Conservation (phyloP, 2,329 filamentous ascomycete species). For the Colletotrichum navitas region DNA sequence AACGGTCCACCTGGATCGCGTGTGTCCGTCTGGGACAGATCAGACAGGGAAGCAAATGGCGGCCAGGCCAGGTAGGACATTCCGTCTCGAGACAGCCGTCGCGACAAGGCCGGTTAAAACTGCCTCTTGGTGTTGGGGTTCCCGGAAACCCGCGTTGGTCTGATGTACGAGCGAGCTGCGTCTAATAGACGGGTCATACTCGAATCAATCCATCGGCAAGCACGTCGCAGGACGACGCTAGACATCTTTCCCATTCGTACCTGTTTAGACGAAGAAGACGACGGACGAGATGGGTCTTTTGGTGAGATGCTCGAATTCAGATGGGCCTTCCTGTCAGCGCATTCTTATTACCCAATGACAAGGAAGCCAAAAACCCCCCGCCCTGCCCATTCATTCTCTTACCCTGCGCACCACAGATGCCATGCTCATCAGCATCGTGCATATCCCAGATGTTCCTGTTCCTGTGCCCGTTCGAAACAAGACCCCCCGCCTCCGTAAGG, state of each 20-base stretch:
- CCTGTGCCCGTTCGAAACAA: constrained; percentile 23
- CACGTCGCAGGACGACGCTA: neutral
- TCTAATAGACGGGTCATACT: neutral
- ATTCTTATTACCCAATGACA: neutral
- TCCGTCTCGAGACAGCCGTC: neutral
- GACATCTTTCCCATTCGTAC: neutral
- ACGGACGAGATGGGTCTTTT: neutral
- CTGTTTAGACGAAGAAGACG: neutral
- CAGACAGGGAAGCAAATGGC: constrained; percentile 13
- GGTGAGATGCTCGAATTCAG: neutral
- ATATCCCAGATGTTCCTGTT: constrained; percentile 4
- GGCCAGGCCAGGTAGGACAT: neutral
- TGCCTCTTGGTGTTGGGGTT: neutral
- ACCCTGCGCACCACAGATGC: no score
- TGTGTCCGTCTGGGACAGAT: constrained; percentile 1
- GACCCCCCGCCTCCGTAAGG: constrained; percentile 25
- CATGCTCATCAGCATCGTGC: neutral
- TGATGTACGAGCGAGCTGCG: neutral
- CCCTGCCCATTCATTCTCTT: no score
- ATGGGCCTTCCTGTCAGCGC: neutral
- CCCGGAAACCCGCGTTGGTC: no score
- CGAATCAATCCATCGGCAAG: neutral
- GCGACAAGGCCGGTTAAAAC: neutral
- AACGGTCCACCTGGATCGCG: constrained; percentile 1
- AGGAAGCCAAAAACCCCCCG: no score